Evolutionary conservation across 495 filamentous ascomycete genomes (phyloP).

Genomic region (Mycothermus thermophilus): DNA sequence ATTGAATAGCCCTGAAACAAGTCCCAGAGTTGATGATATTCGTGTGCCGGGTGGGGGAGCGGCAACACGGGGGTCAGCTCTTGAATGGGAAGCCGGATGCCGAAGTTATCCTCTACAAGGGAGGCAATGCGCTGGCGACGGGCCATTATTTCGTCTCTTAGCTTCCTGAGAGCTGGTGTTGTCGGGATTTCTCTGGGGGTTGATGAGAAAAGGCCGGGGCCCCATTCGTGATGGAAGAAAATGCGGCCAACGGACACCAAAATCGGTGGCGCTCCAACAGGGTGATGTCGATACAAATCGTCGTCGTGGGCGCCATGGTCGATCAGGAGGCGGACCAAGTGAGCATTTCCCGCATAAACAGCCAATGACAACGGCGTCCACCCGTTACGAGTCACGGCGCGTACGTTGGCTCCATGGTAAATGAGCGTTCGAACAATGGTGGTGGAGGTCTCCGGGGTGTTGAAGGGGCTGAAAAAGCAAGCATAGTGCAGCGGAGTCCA

Average conservation of each 20-base stretch:
- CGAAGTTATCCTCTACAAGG: too few species aligned
- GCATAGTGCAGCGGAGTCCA: constrained; percentile 15
- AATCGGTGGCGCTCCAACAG: neutral
- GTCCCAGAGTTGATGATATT: too few species aligned
- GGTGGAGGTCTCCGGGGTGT: neutral
- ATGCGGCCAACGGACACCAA: neutral
- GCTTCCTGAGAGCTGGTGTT: too few species aligned
- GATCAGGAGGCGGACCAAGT: neutral
- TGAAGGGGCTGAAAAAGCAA: constrained; percentile 7
- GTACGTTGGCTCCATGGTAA: constrained; percentile 5
- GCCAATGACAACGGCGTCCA: constrained; percentile 6
- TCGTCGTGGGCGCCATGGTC: neutral
- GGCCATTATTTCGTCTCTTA: too few species aligned
- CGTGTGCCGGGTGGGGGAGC: too few species aligned
- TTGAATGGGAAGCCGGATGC: too few species aligned
- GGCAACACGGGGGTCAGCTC: too few species aligned
- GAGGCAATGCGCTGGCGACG: too few species aligned
- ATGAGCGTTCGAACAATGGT: constrained; percentile 1
- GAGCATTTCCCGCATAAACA: neutral
- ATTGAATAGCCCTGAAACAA: too few species aligned
- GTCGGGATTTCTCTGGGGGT: too few species aligned
- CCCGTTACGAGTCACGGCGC: neutral
- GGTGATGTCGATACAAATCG: neutral
- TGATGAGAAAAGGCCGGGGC: too few species aligned
- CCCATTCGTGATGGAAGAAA: neutral